Percentiles rank a stretch among this genome's conserved stretches.
phyloP scores from a whole-genome alignment of 2,329 filamentous ascomycete genomes.

The Thielaviopsis euricoi region DNA sequence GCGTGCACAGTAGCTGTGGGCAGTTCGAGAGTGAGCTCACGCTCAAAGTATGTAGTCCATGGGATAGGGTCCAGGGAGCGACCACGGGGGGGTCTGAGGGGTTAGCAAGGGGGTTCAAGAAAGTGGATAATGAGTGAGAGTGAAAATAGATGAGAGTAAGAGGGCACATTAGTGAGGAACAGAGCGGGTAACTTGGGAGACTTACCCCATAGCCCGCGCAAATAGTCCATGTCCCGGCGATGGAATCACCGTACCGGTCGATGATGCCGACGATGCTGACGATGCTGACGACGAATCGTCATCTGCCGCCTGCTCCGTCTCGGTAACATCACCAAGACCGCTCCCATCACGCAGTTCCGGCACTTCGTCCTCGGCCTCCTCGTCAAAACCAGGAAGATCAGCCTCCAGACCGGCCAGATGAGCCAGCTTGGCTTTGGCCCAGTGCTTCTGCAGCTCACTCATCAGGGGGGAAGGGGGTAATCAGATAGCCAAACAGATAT shows the following conservation, averaged over 20 bases:
- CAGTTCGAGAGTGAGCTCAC: conserved; percentile 60
- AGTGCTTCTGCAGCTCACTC: conserved; percentile 68
- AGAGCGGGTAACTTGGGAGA: conserved; percentile 11
- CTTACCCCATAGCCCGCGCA: conserved; percentile 51
- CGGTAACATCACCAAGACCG: conserved; percentile 1
- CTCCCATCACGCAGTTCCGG: background rate
- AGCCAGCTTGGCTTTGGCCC: conserved; percentile 59
- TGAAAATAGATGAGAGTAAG: background rate
- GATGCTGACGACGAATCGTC: conserved; percentile 50
- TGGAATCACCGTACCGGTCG: conserved; percentile 79
- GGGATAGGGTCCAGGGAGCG: conserved; percentile 48
- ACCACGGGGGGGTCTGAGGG: conserved; percentile 22
- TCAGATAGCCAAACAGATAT: background rate
- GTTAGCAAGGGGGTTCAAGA: conserved; percentile 10
- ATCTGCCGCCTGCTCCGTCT: conserved; percentile 19
- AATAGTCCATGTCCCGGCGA: conserved; percentile 58
- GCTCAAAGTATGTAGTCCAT: conserved; percentile 84
- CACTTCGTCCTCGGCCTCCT: conserved; percentile 1
- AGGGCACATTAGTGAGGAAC: background rate
- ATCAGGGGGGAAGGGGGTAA: conserved; percentile 27
- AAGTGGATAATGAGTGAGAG: background rate
- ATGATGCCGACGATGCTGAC: conserved; percentile 53
- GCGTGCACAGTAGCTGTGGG: conserved; percentile 45
- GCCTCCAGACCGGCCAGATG: conserved; percentile 24
- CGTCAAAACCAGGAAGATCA: background rate